Evolutionary conservation across 148 eudicot genomes (phyloP).

Genomic region (Vaccinium macrocarpon): DNA sequence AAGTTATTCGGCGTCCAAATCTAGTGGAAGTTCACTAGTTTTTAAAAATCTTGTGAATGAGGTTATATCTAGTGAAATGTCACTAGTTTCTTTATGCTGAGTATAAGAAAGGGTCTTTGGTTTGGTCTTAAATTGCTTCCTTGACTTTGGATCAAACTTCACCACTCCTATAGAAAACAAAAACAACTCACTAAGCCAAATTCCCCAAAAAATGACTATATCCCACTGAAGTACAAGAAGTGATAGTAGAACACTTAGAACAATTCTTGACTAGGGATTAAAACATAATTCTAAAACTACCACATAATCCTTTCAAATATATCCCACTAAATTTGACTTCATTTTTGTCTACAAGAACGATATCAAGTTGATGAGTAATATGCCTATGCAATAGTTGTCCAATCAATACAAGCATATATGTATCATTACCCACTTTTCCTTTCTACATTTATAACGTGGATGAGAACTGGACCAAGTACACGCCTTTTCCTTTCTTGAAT

Average conservation of each 20-base stretch:
- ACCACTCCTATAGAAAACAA: constrained; percentile 24
- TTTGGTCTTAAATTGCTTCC: constrained; percentile 28
- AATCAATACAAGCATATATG: background rate
- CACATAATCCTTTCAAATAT: background rate
- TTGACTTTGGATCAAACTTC: constrained; percentile 29
- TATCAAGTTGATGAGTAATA: background rate
- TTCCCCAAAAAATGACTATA: background rate
- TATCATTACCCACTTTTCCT: constrained; percentile 29
- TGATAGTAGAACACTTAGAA: background rate
- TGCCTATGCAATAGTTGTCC: background rate
- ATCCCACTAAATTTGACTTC: background rate
- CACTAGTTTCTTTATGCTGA: constrained; percentile 9
- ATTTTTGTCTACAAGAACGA: background rate
- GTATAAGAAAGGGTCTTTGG: constrained; percentile 34
- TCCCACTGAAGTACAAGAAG: background rate
- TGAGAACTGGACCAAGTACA: constrained; percentile 31
- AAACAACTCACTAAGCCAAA: background rate
- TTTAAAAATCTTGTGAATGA: no score
- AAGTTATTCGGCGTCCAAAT: no score
- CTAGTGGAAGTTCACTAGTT: no score
- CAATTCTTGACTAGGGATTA: background rate
- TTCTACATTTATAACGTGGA: constrained; percentile 41
- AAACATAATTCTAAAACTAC: background rate
- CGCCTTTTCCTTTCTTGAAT: constrained; percentile 7
- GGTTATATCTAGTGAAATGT: no score